phyloP scores from a whole-genome alignment of 257 asterid species.

The Jaltomata sinuosa region DNA sequence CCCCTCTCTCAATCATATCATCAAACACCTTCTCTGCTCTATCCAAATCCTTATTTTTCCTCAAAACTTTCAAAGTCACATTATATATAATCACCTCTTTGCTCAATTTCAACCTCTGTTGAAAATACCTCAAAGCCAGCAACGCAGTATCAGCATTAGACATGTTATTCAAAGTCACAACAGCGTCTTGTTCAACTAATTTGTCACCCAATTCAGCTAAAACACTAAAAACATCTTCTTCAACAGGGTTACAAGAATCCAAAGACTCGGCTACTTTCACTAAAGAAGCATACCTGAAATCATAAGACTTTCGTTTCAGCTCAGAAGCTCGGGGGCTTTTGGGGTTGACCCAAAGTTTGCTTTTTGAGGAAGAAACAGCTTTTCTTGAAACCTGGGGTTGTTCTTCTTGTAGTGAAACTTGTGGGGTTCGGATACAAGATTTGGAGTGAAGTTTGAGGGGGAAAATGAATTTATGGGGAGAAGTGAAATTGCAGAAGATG shows the following conservation, averaged over 20 bases:
- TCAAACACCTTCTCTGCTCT: slow-evolving; percentile 52
- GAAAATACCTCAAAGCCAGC: slow-evolving; percentile 49
- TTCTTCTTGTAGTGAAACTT: slow-evolving; percentile 37
- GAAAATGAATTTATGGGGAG: slow-evolving; percentile 16
- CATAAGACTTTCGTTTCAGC: slow-evolving; percentile 36
- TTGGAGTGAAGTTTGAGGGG: slow-evolving; percentile 23
- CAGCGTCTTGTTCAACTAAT: slow-evolving; percentile 55
- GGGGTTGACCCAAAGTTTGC: slow-evolving; percentile 70
- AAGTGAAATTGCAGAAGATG: slow-evolving; percentile 32
- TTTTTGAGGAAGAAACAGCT: slow-evolving; percentile 25
- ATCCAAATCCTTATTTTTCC: slow-evolving; percentile 52
- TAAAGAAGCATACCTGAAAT: slow-evolving; percentile 59
- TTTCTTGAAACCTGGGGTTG: slow-evolving; percentile 9
- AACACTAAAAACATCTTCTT: slow-evolving; percentile 26
- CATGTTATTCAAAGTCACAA: slow-evolving; percentile 60
- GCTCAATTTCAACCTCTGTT: slow-evolving; percentile 14
- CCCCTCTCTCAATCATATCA: slow-evolving; percentile 62
- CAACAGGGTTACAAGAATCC: slow-evolving; percentile 40
- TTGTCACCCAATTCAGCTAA: slow-evolving; percentile 33
- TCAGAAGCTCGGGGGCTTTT: slow-evolving; percentile 54
- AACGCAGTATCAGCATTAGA: slow-evolving; percentile 43
- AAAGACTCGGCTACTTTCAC: slow-evolving; percentile 40
- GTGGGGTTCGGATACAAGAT: slow-evolving; percentile 4
- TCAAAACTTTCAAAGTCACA: slow-evolving; percentile 66
- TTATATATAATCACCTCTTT: slow-evolving; percentile 59